Evolutionary conservation across 2,329 filamentous ascomycete species (phyloP).

Genomic region (Aspergillus japonicus): DNA sequence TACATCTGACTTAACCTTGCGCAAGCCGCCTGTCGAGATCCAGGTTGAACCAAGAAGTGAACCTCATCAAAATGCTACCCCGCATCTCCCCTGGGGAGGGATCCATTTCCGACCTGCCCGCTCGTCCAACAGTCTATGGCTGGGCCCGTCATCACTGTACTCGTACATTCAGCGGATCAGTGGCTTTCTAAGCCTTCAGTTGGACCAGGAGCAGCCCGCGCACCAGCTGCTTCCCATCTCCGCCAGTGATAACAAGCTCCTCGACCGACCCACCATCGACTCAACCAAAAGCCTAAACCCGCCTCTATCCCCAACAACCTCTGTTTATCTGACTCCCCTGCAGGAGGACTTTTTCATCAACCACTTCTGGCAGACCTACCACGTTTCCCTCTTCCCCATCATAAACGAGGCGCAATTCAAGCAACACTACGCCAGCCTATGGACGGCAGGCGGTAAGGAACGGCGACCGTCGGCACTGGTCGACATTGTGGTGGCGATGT

Average conservation of each 20-base stretch:
- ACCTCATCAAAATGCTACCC: slow-evolving; percentile 4
- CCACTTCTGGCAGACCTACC: slow-evolving; percentile 22
- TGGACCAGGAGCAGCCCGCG: slow-evolving; percentile 35
- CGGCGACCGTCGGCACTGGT: slow-evolving; percentile 20
- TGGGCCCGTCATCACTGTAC: slow-evolving; percentile 3
- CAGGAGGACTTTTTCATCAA: slow-evolving; percentile 25
- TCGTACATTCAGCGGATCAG: slow-evolving; percentile 2
- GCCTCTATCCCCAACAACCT: no score
- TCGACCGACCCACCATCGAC: slow-evolving; percentile 12
- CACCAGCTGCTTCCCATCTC: slow-evolving; percentile 33
- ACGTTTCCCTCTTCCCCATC: slow-evolving; percentile 16
- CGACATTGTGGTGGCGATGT: slow-evolving; percentile 22
- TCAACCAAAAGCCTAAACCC: background rate
- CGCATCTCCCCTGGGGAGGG: background rate
- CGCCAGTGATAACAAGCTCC: slow-evolving; percentile 13
- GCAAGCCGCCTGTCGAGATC: background rate
- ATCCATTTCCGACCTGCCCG: background rate
- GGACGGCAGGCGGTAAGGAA: slow-evolving; percentile 6
- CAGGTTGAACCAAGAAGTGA: slow-evolving; percentile 4
- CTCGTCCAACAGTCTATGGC: background rate
- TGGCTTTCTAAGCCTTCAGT: slow-evolving; percentile 5
- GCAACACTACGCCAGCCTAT: slow-evolving; percentile 20
- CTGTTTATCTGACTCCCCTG: slow-evolving; percentile 12
- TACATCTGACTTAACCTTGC: background rate
- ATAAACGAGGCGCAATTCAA: slow-evolving; percentile 22